A percentile compares a stretch with the other conserved stretches of the same genome.
These are phyloP conservation scores for Fagus crenata DNA, from an alignment of 306 rosid species.

Conservation along the genomic window DNA sequence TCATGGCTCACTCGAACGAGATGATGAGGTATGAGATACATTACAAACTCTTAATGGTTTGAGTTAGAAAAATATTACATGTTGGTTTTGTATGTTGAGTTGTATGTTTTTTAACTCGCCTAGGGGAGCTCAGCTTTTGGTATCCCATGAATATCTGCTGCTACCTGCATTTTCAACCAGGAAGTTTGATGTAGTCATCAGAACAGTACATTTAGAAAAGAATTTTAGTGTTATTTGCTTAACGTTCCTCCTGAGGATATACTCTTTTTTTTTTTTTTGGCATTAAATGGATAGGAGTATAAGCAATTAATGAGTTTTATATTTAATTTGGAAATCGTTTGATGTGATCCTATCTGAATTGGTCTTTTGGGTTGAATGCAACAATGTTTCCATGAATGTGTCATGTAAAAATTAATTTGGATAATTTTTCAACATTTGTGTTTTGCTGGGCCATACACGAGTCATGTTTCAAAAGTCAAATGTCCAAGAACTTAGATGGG, in stretches of 20 bases:
- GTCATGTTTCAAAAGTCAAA: background rate
- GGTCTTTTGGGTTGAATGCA: background rate
- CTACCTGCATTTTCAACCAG: background rate
- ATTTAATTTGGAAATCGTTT: background rate
- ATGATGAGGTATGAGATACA: slow-evolving; percentile 72
- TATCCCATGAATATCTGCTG: background rate
- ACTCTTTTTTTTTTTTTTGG: background rate
- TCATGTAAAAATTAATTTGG: background rate
- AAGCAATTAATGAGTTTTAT: background rate
- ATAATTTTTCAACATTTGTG: background rate
- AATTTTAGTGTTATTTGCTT: background rate
- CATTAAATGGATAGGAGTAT: background rate
- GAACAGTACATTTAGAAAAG: background rate
- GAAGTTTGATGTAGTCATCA: background rate
- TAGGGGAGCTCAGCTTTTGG: background rate
- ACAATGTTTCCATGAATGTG: background rate
- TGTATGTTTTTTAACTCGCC: background rate
- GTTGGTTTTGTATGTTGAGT: background rate
- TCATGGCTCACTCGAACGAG: slow-evolving; percentile 94
- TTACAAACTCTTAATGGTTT: background rate
- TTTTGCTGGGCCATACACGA: background rate
- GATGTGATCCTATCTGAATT: background rate
- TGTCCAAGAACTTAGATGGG: background rate
- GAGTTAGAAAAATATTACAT: background rate
- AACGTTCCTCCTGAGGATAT: background rate